Evolutionary conservation across 2,329 filamentous ascomycete species (phyloP).

Genomic region (Xenoacremonium recifei): DNA sequence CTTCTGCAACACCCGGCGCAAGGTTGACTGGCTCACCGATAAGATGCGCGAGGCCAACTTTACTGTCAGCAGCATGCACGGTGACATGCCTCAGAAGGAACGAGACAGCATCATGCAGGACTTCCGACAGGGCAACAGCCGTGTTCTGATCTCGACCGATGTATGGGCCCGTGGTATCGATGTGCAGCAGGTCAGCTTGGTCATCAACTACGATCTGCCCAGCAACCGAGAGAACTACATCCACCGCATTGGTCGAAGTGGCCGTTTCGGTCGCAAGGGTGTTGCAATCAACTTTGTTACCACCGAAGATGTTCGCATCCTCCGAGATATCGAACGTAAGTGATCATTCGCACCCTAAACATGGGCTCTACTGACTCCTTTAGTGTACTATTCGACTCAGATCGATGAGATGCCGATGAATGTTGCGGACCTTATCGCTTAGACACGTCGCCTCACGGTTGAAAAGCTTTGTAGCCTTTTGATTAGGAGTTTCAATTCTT

Average conservation of each 20-base stretch:
- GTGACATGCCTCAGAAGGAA: conserved; percentile 98
- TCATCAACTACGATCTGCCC: conserved; percentile 98
- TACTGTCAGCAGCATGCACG: conserved; percentile 97
- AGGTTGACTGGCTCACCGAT: conserved; percentile 99
- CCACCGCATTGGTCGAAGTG: conserved; percentile 93
- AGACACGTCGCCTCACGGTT: too few relatives aligned
- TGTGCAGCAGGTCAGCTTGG: conserved; percentile 95
- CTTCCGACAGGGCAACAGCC: conserved; percentile 93
- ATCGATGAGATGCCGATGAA: conserved; percentile 99
- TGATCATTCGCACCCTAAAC: conserved; percentile 23
- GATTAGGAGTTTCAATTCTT: too few relatives aligned
- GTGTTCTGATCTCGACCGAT: conserved; percentile 95
- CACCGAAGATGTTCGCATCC: conserved; percentile 93
- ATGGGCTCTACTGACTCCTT: conserved; percentile 37
- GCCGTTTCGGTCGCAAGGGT: conserved; percentile 95
- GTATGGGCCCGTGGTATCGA: conserved; percentile 98
- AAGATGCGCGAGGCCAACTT: conserved; percentile 99
- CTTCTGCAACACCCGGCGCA: conserved; percentile 98
- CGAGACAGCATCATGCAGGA: conserved; percentile 99
- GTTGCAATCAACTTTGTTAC: conserved; percentile 99
- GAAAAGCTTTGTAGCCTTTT: too few relatives aligned
- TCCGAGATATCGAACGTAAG: conserved; percentile 92
- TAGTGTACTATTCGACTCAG: conserved; percentile 92
- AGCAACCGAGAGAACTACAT: conserved; percentile 99
- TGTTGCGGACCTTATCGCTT: conserved; percentile 62